phyloP scores from a whole-genome alignment of 352 stramenopile species.

The Blastocystis sp. region DNA sequence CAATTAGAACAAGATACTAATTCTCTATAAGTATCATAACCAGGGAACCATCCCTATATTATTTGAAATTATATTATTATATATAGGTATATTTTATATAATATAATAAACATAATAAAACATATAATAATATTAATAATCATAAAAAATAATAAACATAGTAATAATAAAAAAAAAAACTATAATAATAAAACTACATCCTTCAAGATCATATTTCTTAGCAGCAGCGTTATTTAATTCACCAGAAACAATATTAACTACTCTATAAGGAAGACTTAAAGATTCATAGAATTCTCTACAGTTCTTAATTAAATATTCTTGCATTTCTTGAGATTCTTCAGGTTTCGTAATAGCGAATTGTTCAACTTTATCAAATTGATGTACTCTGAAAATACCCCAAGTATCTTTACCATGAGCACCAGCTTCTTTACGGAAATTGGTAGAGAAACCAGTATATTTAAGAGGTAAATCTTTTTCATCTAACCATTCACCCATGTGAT shows the following conservation, averaged over 20 bases:
- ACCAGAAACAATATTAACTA: constrained; percentile 91
- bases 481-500: constrained; percentile 82
- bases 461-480: constrained; percentile 57
- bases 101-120: too few relatives aligned
- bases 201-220: constrained; percentile 98
- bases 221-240: constrained; percentile 92
- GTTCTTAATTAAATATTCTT: constrained; percentile 65
- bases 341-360: constrained; percentile 71
- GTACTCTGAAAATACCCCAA: constrained; percentile 97
- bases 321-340: constrained; percentile 55
- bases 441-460: constrained; percentile 75
- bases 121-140: too few relatives aligned
- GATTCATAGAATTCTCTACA: constrained; percentile 91
- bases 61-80: constrained; percentile 46
- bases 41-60: constrained; percentile 94
- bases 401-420: constrained; percentile 92
- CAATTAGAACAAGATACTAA: constrained; percentile 97
- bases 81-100: constrained; percentile 6
- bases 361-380: constrained; percentile 98
- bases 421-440: constrained; percentile 98
- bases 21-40: constrained; percentile 84
- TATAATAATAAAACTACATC: constrained; percentile 26
- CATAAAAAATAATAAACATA: too few relatives aligned
- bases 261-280: constrained; percentile 86
- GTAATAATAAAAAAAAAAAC: too few relatives aligned